These are phyloP conservation scores for Micractinium sp. DNA, from an alignment of 139 green algal species.

Conservation along the genomic window DNA sequence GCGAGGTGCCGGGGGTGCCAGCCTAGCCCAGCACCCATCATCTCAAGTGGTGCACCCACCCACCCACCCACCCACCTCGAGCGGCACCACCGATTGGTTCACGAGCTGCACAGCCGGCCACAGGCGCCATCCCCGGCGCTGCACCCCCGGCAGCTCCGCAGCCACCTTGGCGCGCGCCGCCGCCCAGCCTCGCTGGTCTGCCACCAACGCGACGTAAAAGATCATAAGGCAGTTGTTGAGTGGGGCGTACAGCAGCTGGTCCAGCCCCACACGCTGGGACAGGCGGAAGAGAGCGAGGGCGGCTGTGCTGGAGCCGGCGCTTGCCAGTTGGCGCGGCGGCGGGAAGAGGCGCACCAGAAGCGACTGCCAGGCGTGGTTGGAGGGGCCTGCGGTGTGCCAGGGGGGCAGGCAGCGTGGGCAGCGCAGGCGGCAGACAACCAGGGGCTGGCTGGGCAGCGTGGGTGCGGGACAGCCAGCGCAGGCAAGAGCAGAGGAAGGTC, in stretches of 20 bases:
- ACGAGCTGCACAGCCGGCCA: slow-evolving; percentile 41
- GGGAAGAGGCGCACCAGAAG: slow-evolving; percentile 15
- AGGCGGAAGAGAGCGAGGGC: neutral
- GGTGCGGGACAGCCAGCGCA: too few relatives aligned
- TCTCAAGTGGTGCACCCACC: neutral
- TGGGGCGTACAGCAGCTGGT: slow-evolving; percentile 45
- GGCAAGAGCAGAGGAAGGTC: too few relatives aligned
- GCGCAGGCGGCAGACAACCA: too few relatives aligned
- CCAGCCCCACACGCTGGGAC: slow-evolving; percentile 4
- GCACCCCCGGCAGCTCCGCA: neutral
- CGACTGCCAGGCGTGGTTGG: slow-evolving; percentile 22
- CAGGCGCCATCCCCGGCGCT: slow-evolving; percentile 31
- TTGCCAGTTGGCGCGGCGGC: neutral
- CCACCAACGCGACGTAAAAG: neutral
- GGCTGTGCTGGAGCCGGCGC: too few relatives aligned
- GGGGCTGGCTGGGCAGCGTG: too few relatives aligned
- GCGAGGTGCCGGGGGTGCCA: too few relatives aligned
- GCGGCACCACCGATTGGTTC: slow-evolving; percentile 39
- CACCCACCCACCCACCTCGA: slow-evolving; percentile 2
- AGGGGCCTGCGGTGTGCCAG: neutral
- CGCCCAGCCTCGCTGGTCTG: slow-evolving; percentile 15
- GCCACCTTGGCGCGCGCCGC: neutral
- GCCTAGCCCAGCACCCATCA: too few relatives aligned
- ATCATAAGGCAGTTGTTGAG: slow-evolving; percentile 45
- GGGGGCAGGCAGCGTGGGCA: too few relatives aligned